Conservation (phyloP, 768 basidiomycete genomes). For the Favolaschia claudopus region DNA sequence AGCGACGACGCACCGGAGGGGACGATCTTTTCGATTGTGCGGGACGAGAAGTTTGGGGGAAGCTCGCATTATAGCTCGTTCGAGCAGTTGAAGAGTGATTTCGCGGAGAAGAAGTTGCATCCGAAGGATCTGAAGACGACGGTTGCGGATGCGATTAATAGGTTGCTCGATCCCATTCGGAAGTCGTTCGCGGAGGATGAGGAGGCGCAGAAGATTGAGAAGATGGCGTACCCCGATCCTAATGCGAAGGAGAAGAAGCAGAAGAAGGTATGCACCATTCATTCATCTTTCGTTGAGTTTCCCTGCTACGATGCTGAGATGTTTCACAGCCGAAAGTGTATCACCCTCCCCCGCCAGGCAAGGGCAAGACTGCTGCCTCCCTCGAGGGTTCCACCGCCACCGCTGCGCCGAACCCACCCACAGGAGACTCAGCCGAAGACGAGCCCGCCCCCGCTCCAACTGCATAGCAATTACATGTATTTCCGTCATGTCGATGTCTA, state of each 20-base stretch:
- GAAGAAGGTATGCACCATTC: slow-evolving; percentile 58
- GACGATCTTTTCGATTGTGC: slow-evolving; percentile 79
- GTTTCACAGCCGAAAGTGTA: slow-evolving; percentile 74
- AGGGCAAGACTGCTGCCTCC: too few relatives aligned
- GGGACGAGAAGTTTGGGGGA: slow-evolving; percentile 86
- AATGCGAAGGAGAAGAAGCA: slow-evolving; percentile 68
- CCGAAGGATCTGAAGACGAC: slow-evolving; percentile 89
- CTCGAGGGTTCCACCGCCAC: too few relatives aligned
- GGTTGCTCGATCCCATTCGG: slow-evolving; percentile 82
- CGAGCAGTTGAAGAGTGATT: slow-evolving; percentile 74
- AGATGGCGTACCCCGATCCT: slow-evolving; percentile 85
- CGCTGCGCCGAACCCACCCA: too few relatives aligned
- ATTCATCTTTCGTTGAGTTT: not conserved
- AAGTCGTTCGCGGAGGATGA: slow-evolving; percentile 76
- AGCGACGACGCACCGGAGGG: slow-evolving; percentile 76
- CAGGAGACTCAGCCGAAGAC: too few relatives aligned
- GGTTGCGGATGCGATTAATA: slow-evolving; percentile 76
- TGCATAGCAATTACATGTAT: too few relatives aligned
- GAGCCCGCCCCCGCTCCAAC: too few relatives aligned
- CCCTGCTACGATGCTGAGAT: not conserved
- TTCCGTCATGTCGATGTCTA: too few relatives aligned
- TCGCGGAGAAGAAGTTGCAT: slow-evolving; percentile 78
- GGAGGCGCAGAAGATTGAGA: slow-evolving; percentile 82
- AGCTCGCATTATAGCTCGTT: slow-evolving; percentile 75
- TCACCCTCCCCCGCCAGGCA: slow-evolving; percentile 84